These are phyloP conservation scores for Penicillium parvum DNA, from an alignment of 495 filamentous ascomycete species.

Conservation along the genomic window DNA sequence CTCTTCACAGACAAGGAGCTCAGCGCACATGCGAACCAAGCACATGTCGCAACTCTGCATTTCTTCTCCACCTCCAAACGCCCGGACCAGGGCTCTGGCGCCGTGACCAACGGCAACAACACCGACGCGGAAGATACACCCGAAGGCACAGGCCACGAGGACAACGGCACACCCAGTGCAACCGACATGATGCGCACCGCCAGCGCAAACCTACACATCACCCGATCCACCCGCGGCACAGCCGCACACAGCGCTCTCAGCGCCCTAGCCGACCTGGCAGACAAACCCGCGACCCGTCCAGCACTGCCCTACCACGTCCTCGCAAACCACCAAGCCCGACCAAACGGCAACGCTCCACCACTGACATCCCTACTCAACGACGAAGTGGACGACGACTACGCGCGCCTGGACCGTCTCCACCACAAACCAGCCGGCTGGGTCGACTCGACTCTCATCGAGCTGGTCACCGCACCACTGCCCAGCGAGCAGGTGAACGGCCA, in stretches of 20 bases:
- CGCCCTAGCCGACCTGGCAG: constrained; percentile 59
- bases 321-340: constrained; percentile 45
- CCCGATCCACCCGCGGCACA: constrained; percentile 61
- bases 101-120: constrained; percentile 42
- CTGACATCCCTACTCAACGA: constrained; percentile 51
- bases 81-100: constrained; percentile 38
- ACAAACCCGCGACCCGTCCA: constrained; percentile 58
- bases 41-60: constrained; percentile 62
- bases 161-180: constrained; percentile 50
- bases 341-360: constrained; percentile 44
- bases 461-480: constrained; percentile 29
- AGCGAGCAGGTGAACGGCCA: constrained; percentile 28
- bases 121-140: constrained; percentile 44
- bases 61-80: constrained; percentile 50
- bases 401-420: constrained; percentile 49
- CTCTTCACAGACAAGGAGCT: constrained; percentile 95
- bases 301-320: constrained; percentile 59
- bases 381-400: constrained; percentile 56
- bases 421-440: constrained; percentile 34
- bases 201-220: constrained; percentile 62
- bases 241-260: constrained; percentile 51
- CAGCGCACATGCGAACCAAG: constrained; percentile 64
- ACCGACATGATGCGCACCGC: constrained; percentile 67
- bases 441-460: constrained; percentile 35
- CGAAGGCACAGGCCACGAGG: constrained; percentile 48